phyloP scores from a whole-genome alignment of 2,329 filamentous ascomycete genomes.

The Hypoxylon sp. region DNA sequence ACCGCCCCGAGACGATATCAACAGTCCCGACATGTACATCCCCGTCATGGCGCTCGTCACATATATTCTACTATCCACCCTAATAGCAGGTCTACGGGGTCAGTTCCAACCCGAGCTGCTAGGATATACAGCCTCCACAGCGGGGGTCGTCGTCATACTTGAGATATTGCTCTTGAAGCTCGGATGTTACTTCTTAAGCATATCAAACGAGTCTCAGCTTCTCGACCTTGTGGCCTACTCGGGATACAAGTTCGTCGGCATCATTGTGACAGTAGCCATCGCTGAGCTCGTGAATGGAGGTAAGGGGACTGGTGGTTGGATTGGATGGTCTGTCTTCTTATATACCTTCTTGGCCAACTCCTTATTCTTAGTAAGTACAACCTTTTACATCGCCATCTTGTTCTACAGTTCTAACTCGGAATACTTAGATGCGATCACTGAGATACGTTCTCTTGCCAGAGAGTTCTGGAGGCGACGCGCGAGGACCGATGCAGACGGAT shows the following conservation, averaged over 20 bases:
- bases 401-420: conserved; percentile 25
- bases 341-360: conserved; percentile 96
- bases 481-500: conserved; percentile 73
- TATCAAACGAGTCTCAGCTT: conserved; percentile 92
- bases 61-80: conserved; percentile 91
- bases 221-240: conserved; percentile 95
- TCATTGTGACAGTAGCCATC: conserved; percentile 86
- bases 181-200: conserved; percentile 91
- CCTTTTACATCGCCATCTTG: background rate
- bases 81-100: conserved; percentile 88
- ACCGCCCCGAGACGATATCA: conserved; percentile 92
- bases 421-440: conserved; percentile 80
- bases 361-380: conserved; percentile 80
- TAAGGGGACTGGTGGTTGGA: conserved; percentile 84
- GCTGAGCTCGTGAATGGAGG: conserved; percentile 81
- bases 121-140: conserved; percentile 86
- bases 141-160: conserved; percentile 81
- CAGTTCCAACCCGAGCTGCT: conserved; percentile 94
- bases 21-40: conserved; percentile 99
- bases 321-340: conserved; percentile 86
- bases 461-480: conserved; percentile 70
- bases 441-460: conserved; percentile 96
- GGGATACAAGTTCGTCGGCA: conserved; percentile 98
- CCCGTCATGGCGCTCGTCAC: conserved; percentile 93
- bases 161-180: conserved; percentile 92